Evolutionary conservation across 192 early-diverging fungal genomes (phyloP).

Genomic region (Pilaira anomala): DNA sequence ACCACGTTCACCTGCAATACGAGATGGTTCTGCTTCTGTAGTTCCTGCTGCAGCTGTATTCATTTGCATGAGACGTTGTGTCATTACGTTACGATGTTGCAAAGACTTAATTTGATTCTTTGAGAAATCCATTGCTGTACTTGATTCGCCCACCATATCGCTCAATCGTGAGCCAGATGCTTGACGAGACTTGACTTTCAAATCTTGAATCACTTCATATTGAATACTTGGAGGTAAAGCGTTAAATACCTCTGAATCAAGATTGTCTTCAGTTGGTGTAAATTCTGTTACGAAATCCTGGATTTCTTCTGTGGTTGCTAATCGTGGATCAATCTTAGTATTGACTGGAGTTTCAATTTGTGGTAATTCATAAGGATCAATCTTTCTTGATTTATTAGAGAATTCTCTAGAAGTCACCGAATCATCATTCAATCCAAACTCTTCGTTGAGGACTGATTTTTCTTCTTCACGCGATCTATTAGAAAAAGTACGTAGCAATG

Average conservation of each 20-base stretch:
- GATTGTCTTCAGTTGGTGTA: conserved; percentile 40
- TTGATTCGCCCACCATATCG: conserved; percentile 40
- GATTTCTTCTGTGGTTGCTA: conserved; percentile 52
- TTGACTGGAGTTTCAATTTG: conserved; percentile 26
- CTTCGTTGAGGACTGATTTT: no score
- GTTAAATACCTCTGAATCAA: conserved; percentile 77
- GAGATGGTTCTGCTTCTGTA: conserved; percentile 36
- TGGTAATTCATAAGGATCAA: conserved; percentile 34
- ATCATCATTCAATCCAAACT: conserved; percentile 23
- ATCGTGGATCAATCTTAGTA: conserved; percentile 43
- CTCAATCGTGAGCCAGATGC: conserved; percentile 77
- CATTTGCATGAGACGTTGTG: conserved; percentile 60
- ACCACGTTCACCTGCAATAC: conserved; percentile 80
- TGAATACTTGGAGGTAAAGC: conserved; percentile 78
- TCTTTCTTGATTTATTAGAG: neutral
- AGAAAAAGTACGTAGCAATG: no score
- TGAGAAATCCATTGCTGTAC: conserved; percentile 84
- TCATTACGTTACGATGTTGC: conserved; percentile 80
- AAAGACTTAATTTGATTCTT: conserved; percentile 84
- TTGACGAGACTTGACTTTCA: conserved; percentile 77
- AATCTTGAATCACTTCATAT: conserved; percentile 90
- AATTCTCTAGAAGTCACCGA: conserved; percentile 23
- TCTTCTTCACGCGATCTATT: no score
- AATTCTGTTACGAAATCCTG: conserved; percentile 30
- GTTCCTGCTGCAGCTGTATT: conserved; percentile 40